These are phyloP conservation scores for Coemansia sp. DNA, from an alignment of 192 early-diverging fungal species.

Conservation along the genomic window DNA sequence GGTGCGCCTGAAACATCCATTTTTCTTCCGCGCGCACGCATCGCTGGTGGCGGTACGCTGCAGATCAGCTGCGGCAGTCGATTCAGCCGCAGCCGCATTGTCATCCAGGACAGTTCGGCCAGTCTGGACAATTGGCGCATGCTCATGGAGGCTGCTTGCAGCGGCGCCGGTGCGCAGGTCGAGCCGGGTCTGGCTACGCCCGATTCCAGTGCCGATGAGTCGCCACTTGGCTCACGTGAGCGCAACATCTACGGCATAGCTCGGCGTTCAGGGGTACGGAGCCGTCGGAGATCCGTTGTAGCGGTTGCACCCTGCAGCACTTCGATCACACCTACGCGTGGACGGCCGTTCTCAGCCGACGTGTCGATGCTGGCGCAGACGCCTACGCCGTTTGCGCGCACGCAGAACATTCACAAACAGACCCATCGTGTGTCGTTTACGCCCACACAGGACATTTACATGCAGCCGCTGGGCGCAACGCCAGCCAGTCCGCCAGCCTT, in stretches of 20 bases:
- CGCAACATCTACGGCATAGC: conserved; percentile 3
- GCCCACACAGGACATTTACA: conserved; percentile 33
- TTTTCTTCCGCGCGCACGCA: conserved; percentile 37
- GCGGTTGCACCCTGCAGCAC: not conserved
- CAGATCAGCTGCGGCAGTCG: conserved; percentile 38
- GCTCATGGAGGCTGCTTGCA: conserved; percentile 37
- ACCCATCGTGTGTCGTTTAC: conserved; percentile 12
- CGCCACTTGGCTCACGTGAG: not conserved
- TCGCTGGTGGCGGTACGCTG: conserved; percentile 21
- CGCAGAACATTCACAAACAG: conserved; percentile 17
- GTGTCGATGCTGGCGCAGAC: conserved; percentile 41
- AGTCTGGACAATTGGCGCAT: conserved; percentile 39
- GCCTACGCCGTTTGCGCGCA: conserved; percentile 17
- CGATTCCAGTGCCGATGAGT: conserved; percentile 37
- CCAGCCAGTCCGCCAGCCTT: conserved; percentile 9
- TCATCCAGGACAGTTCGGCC: conserved; percentile 35
- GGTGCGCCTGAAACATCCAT: conserved; percentile 50
- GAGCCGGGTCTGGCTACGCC: conserved; percentile 34
- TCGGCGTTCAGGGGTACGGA: not conserved
- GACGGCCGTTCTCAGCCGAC: conserved; percentile 45
- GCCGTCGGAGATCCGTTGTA: conserved; percentile 2
- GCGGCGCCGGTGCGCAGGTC: not conserved
- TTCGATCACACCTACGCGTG: conserved; percentile 23
- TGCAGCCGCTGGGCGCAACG: conserved; percentile 33
- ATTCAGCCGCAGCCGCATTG: conserved; percentile 43